A percentile compares a stretch with the other conserved stretches of the same genome.
Evolutionary conservation across 768 basidiomycete species (phyloP).

Genomic region (Phallus indusiatus): DNA sequence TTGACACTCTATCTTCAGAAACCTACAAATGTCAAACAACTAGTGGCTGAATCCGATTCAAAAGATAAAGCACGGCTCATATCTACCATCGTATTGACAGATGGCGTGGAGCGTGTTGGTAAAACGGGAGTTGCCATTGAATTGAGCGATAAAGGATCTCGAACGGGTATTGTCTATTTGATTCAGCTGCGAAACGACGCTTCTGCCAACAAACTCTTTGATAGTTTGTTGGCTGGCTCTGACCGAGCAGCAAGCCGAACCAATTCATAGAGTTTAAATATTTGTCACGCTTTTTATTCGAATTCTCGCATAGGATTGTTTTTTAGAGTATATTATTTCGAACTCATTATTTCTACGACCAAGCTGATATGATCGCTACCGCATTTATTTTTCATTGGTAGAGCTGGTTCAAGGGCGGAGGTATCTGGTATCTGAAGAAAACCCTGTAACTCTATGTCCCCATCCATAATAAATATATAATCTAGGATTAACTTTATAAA

Average conservation of each 20-base stretch:
- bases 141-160: constrained; percentile 80
- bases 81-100: constrained; percentile 90
- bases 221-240: constrained; percentile 78
- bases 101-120: constrained; percentile 97
- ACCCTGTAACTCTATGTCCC: constrained; percentile 34
- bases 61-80: constrained; percentile 73
- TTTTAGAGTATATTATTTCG: background rate
- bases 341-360: constrained; percentile 45
- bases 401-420: constrained; percentile 53
- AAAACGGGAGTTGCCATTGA: constrained; percentile 98
- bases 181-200: constrained; percentile 88
- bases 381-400: constrained; percentile 72
- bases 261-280: background rate
- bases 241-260: constrained; percentile 41
- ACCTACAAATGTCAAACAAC: constrained; percentile 88
- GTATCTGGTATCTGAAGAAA: constrained; percentile 55
- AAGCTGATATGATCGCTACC: constrained; percentile 86
- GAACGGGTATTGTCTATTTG: constrained; percentile 96
- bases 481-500: constrained; percentile 38
- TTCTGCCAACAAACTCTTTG: constrained; percentile 76
- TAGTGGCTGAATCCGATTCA: constrained; percentile 84
- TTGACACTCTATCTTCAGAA: constrained; percentile 79
- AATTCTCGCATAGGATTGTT: background rate
- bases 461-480: constrained; percentile 76
- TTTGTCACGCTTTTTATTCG: background rate